These are phyloP conservation scores for Cadophora sp. DNA, from an alignment of 2,329 filamentous ascomycete species.

Conservation along the genomic window DNA sequence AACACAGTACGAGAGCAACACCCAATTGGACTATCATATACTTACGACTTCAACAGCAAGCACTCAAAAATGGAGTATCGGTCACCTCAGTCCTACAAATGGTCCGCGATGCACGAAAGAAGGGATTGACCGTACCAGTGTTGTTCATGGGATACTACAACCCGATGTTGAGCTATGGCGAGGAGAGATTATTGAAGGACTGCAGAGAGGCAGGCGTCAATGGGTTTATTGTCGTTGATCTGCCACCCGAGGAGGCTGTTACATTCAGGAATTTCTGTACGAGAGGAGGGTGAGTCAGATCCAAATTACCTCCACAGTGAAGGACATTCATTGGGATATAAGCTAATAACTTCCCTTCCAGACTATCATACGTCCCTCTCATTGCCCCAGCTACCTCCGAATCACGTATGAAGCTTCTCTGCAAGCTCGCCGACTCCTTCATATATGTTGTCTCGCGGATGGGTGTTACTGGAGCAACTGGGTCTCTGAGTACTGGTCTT, in stretches of 20 bases:
- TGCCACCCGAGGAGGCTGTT: slow-evolving; percentile 94
- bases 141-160: slow-evolving; percentile 99
- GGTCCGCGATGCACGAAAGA: slow-evolving; percentile 78
- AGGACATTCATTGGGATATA: slow-evolving; percentile 13
- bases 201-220: slow-evolving; percentile 86
- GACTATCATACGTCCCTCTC: slow-evolving; percentile 93
- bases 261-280: slow-evolving; percentile 87
- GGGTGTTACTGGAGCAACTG: slow-evolving; percentile 92
- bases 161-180: slow-evolving; percentile 90
- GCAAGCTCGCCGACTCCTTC: slow-evolving; percentile 96
- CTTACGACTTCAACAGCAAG: slow-evolving; percentile 54
- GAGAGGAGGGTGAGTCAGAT: slow-evolving; percentile 67
- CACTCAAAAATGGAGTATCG: slow-evolving; percentile 87
- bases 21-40: slow-evolving; percentile 4
- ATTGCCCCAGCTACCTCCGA: slow-evolving; percentile 95
- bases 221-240: slow-evolving; percentile 95
- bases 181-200: slow-evolving; percentile 86
- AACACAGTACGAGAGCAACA: slow-evolving; percentile 70
- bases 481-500: slow-evolving; percentile 80
- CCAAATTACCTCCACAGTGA: background rate
- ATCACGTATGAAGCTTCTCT: slow-evolving; percentile 91
- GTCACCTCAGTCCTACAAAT: slow-evolving; percentile 81
- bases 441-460: slow-evolving; percentile 98
- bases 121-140: slow-evolving; percentile 81
- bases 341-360: slow-evolving; percentile 43